Base-by-base conservation (phyloP, 2,329 filamentous ascomycete species). In the Metarhizium sp. region DNA sequence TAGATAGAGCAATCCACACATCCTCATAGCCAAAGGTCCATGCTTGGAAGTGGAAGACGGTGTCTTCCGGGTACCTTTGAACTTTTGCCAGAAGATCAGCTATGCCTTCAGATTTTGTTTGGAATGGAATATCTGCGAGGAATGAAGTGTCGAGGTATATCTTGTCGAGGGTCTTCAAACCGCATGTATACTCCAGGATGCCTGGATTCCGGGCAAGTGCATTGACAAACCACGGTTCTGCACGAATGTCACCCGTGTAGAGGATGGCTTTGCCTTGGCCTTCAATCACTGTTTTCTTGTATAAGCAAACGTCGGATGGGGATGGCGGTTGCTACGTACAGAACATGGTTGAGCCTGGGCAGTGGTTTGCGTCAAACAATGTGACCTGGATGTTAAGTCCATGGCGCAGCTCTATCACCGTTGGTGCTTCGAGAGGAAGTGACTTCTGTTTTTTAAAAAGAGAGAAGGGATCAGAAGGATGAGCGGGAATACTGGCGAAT, bases 11-110 rank as follows among this genome's bases (percentile, higher is more conserved):
- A 57, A 91, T 75, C 91, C 91, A 96, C 0, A 96, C 90, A 53
- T 95, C 88, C 67, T 97, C 92, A 59, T 96, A 96, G 0, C 78
- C 78, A 65, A 94, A 94, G 0, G 92, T 96, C 91, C 92, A 96
- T 1, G 90, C 82, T 55, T 91, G 82, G 49, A 97, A 79, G 67
- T 95, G 88, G 63, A 96, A 96, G 1, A 87, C 68, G 0, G 90
- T 95, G 43, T 90, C 81, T 1, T 74, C 59, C 0, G 91, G 86
- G 66, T 92, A 95, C 29, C 72, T 66, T 0, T 73, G 68, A 0
- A 96, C 78, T 60, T 90, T 87, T 4, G 74, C 71, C 1, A 96
- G 64, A 0, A 96, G 77, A 64, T 96, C 88, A 1, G 73, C 73
- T 11, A 96, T 74, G 0, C 92, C 92, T 53, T 92, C 82, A 0